phyloP scores from a whole-genome alignment of 2,329 filamentous ascomycete species.

The Neophaeococcomyces aloes region DNA sequence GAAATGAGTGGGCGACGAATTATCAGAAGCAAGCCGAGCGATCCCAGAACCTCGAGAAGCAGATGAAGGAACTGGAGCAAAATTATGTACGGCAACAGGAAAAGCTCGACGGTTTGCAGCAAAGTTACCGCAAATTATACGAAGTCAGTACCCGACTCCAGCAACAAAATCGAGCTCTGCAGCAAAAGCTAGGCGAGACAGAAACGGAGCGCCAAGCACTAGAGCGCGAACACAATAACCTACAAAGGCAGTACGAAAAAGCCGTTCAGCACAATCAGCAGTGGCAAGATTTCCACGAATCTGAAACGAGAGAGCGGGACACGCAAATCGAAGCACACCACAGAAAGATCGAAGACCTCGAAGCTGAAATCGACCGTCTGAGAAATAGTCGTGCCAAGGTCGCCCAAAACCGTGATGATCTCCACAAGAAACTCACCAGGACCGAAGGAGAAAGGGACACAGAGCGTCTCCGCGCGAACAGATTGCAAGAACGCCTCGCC shows the following conservation, averaged over 20 bases:
- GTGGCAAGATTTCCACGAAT: conserved; percentile 1
- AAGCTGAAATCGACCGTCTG: conserved; percentile 1
- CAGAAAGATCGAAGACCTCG: not conserved
- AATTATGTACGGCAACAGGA: conserved; percentile 2
- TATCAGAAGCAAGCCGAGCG: conserved; percentile 6
- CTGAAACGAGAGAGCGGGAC: not conserved
- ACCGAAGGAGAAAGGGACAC: not conserved
- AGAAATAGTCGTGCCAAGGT: not conserved
- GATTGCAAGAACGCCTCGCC: conserved; percentile 2
- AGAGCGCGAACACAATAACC: not conserved
- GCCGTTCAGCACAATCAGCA: conserved; percentile 5
- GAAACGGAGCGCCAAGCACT: not conserved
- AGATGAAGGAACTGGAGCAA: conserved; percentile 1
- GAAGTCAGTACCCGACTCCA: not conserved
- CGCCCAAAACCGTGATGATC: not conserved
- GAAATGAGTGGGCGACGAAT: conserved; percentile 2
- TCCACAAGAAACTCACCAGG: conserved; percentile 4
- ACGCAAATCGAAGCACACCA: not conserved
- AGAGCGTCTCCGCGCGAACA: not conserved
- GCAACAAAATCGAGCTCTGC: conserved; percentile 6
- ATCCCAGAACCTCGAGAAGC: conserved; percentile 1
- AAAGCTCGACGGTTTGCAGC: conserved; percentile 2
- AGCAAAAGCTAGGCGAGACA: not conserved
- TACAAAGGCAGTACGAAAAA: not conserved
- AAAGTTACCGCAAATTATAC: conserved; percentile 3